Percentiles rank a stretch among this genome's conserved stretches.
Evolutionary conservation across 495 filamentous ascomycete genomes (phyloP).

Genomic region (Xylaria grammica): DNA sequence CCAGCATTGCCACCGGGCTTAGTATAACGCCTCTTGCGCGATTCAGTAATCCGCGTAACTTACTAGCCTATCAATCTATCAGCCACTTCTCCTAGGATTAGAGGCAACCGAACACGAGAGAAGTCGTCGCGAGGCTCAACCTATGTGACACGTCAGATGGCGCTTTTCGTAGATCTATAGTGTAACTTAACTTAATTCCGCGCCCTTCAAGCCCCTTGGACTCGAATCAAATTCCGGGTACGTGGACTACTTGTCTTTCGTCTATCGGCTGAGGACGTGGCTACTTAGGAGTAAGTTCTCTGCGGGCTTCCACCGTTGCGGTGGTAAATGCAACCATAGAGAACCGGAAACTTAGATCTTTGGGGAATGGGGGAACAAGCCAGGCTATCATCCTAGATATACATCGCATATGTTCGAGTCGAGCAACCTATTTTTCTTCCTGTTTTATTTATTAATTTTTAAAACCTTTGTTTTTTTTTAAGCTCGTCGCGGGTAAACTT

Average conservation of each 20-base stretch:
- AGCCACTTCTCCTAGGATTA: conserved; percentile 11
- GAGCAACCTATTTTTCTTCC: too few species aligned
- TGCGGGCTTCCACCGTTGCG: conserved; percentile 18
- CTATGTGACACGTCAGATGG: conserved; percentile 14
- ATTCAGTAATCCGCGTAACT: conserved; percentile 1
- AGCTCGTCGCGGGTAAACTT: background rate
- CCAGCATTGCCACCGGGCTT: conserved; percentile 8
- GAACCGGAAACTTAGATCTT: background rate
- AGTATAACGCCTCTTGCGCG: conserved; percentile 22
- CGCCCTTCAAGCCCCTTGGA: background rate
- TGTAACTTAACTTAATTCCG: conserved; percentile 13
- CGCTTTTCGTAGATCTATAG: conserved; percentile 17
- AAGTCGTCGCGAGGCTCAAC: conserved; percentile 15
- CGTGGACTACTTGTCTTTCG: conserved; percentile 5
- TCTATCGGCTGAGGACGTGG: conserved; percentile 21
- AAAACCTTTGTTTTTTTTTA: too few species aligned
- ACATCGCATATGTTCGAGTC: background rate
- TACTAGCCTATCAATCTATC: conserved; percentile 19
- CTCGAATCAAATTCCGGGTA: conserved; percentile 15
- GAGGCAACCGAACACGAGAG: conserved; percentile 23
- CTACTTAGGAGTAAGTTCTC: conserved; percentile 11
- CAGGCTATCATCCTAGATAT: background rate
- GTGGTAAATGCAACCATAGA: conserved; percentile 9
- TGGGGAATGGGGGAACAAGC: conserved; percentile 7
- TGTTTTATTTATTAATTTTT: too few species aligned